A percentile compares a stretch with the other conserved stretches of the same genome.
phyloP scores from a whole-genome alignment of 2,329 filamentous ascomycete species.

The Colletotrichum noveboracense region DNA sequence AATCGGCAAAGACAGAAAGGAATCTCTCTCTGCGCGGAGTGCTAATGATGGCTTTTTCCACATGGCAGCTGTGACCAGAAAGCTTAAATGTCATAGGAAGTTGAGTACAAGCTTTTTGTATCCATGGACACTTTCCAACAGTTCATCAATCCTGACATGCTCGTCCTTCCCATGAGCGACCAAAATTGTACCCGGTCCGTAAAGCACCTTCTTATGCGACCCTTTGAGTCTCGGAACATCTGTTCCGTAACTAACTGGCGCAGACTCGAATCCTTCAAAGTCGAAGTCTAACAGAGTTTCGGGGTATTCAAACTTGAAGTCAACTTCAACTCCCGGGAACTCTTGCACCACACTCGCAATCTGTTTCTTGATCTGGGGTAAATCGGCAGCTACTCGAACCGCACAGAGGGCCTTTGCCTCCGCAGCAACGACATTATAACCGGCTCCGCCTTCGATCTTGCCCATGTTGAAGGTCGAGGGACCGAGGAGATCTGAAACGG shows the following conservation, averaged over 20 bases:
- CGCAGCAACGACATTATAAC: conserved; percentile 20
- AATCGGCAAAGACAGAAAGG: no score
- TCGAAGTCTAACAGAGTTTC: conserved; percentile 18
- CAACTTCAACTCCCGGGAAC: conserved; percentile 2
- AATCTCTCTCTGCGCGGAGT: no score
- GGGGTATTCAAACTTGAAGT: conserved; percentile 16
- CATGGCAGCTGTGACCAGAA: no score
- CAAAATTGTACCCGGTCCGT: conserved; percentile 25
- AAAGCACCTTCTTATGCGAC: conserved; percentile 22
- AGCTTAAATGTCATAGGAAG: no score
- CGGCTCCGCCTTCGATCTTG: conserved; percentile 20
- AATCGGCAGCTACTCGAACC: not conserved
- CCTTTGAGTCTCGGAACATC: conserved; percentile 23
- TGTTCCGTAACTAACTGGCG: conserved; percentile 23
- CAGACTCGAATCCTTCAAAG: conserved; percentile 16
- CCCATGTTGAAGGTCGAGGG: conserved; percentile 21
- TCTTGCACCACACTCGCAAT: not conserved
- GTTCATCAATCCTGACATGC: not conserved
- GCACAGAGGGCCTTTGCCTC: not conserved
- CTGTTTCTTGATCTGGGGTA: conserved; percentile 2
- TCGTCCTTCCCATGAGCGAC: conserved; percentile 16
- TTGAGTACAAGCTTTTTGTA: not conserved
- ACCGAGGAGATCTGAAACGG: conserved; percentile 8
- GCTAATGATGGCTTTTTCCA: no score
- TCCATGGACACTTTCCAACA: not conserved